Conservation (phyloP, 2,329 filamentous ascomycete genomes). For the Diplodia mutila region DNA sequence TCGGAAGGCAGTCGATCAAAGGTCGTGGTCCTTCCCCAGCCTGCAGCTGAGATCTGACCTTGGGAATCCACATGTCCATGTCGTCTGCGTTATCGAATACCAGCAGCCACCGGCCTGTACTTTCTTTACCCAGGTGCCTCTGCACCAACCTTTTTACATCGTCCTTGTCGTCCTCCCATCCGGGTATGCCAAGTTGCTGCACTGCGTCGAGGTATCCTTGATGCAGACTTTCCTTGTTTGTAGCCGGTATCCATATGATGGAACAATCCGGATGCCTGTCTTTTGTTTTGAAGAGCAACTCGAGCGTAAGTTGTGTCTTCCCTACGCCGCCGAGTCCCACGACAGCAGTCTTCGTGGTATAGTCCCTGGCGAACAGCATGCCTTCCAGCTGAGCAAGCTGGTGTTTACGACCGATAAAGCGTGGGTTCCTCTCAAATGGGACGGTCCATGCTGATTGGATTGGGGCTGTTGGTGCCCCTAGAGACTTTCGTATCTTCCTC, state of each 20-base stretch:
- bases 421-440: too few species aligned
- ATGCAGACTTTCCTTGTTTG: constrained; percentile 32
- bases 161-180: constrained; percentile 27
- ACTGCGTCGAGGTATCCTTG: constrained; percentile 29
- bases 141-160: constrained; percentile 34
- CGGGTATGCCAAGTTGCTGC: constrained; percentile 28
- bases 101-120: constrained; percentile 25
- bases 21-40: background rate
- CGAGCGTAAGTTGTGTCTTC: constrained; percentile 39
- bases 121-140: constrained; percentile 29
- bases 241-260: constrained; percentile 33
- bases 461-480: too few species aligned
- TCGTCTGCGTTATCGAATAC: background rate
- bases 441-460: too few species aligned
- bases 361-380: too few species aligned
- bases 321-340: constrained; percentile 39
- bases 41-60: background rate
- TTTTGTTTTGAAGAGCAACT: constrained; percentile 34
- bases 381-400: too few species aligned
- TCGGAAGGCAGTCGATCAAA: constrained; percentile 29
- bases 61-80: constrained; percentile 11
- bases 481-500: constrained; percentile 17
- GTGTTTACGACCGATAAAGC: too few species aligned
- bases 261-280: constrained; percentile 29
- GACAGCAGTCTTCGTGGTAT: constrained; percentile 31